These are phyloP conservation scores for Penicillium hordei DNA, from an alignment of 2,329 filamentous ascomycete genomes.

Conservation along the genomic window DNA sequence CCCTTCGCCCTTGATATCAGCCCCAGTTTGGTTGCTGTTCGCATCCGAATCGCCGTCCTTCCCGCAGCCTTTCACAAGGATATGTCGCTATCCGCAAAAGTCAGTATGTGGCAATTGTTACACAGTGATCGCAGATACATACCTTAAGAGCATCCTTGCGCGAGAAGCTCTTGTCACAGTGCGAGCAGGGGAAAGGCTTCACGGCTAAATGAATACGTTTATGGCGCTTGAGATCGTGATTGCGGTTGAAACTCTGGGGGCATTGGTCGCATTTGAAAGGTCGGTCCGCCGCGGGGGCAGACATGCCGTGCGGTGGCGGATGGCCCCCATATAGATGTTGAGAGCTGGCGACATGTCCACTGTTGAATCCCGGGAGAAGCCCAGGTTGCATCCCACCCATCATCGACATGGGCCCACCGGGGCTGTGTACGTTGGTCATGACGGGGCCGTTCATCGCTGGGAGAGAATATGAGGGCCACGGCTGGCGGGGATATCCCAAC, in stretches of 20 bases:
- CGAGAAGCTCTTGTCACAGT: slow-evolving; percentile 95
- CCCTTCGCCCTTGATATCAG: slow-evolving; percentile 19
- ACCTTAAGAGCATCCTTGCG: slow-evolving; percentile 97
- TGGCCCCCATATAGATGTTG: slow-evolving; percentile 61
- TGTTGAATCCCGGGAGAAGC: slow-evolving; percentile 61
- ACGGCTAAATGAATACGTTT: slow-evolving; percentile 93
- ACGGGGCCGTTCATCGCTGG: slow-evolving; percentile 66
- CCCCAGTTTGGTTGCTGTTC: slow-evolving; percentile 8
- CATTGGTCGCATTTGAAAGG: slow-evolving; percentile 95
- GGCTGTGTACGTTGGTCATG: slow-evolving; percentile 76
- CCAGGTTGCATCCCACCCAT: slow-evolving; percentile 60
- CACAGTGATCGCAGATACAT: slow-evolving; percentile 35
- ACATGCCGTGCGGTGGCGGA: slow-evolving; percentile 56
- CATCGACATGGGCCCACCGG: slow-evolving; percentile 69
- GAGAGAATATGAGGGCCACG: slow-evolving; percentile 56
- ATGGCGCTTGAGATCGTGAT: slow-evolving; percentile 93
- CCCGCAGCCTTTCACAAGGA: slow-evolving; percentile 67
- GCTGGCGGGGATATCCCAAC: slow-evolving; percentile 42
- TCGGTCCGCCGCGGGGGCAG: slow-evolving; percentile 66
- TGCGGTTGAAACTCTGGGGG: slow-evolving; percentile 89
- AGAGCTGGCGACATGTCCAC: slow-evolving; percentile 57
- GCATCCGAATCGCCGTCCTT: slow-evolving; percentile 43
- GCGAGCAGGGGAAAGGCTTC: slow-evolving; percentile 89
- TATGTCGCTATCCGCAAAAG: slow-evolving; percentile 55
- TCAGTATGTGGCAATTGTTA: not conserved